Base-by-base conservation (phyloP, 2,329 filamentous ascomycete genomes). In the Canariomyces notabilis region DNA sequence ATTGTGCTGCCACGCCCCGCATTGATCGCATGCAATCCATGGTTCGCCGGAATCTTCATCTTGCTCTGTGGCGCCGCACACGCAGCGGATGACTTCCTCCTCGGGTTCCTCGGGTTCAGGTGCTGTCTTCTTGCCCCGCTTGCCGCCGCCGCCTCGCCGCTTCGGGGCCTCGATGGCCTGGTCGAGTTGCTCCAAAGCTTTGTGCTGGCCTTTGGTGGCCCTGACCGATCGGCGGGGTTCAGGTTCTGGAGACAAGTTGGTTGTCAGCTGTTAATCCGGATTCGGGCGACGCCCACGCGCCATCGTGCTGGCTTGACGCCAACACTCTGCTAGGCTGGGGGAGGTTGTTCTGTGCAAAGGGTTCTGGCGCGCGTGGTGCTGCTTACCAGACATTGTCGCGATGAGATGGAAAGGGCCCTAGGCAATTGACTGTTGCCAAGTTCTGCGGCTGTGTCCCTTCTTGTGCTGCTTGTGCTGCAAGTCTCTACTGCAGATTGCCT, bases 141-240 rank as follows among this genome's bases (percentile, higher is more conserved):
- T 65, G 42, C 56, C 55, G 23, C 62, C 62, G 23, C 49, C 49
- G 42, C 35, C 32, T 23, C 73, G 73, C 60, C 70, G 70, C 61
- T 83, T 83, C 44, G 76, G 69, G 7, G 68, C 65, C 46, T 77
- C 72, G 49, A 71, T 62, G 2, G 71, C 71, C 51, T 76, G 73
- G 49, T 88, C 85, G 57, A 87, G 77, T 46, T 85, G 76, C 62
- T 95, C 89, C 58, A 89, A 83, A 55, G 86, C 85, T 68, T 95
- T 95, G 68, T 97, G 89, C 61, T 96, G 90, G 64, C 93, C 93
- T 65, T 98, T 98, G 54, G 93, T 98, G 60, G 91, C 89, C 61
- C 93, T 86, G 55, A 93, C 90, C 35, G 93, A 98, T 64, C 93
- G 87, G 66, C 93, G 85, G 49, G 89, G 87, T 77, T 96, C 91